These are phyloP conservation scores for Chernovozyma sophiae-reginae DNA, from an alignment of 1,139 yeast genomes.

Conservation along the genomic window DNA sequence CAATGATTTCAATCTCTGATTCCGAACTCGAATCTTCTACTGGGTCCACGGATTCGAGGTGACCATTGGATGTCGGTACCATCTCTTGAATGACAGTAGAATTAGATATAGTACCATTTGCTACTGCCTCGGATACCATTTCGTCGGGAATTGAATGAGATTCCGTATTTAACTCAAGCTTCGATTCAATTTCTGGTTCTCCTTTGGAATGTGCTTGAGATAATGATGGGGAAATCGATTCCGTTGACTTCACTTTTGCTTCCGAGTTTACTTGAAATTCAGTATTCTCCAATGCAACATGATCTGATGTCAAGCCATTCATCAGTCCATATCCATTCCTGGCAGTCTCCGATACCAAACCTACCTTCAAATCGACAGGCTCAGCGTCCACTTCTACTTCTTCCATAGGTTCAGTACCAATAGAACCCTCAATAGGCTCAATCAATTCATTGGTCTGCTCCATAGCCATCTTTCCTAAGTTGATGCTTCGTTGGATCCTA, in stretches of 20 bases:
- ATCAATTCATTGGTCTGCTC: not conserved
- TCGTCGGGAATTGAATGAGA: not conserved
- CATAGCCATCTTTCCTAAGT: constrained; percentile 1
- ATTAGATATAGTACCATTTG: not conserved
- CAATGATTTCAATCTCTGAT: constrained; percentile 7
- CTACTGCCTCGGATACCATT: not conserved
- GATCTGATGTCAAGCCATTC: not conserved
- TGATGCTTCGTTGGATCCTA: constrained; percentile 15
- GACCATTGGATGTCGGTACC: not conserved
- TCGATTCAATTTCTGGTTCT: not conserved
- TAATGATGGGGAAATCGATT: too few relatives aligned
- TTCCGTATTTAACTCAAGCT: not conserved
- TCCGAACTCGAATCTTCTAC: constrained; percentile 21
- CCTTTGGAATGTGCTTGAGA: too few relatives aligned
- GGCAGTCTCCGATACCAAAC: not conserved
- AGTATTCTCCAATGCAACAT: not conserved
- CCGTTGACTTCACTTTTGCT: not conserved
- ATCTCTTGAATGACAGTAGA: not conserved
- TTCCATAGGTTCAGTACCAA: not conserved
- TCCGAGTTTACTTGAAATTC: not conserved
- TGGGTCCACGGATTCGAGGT: too few relatives aligned
- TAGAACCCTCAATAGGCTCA: not conserved
- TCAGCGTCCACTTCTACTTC: not conserved
- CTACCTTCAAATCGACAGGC: not conserved
- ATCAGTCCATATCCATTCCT: not conserved